A percentile compares a stretch with the other conserved stretches of the same genome.
These are phyloP conservation scores for Haberlea rhodopensis DNA, from an alignment of 257 asterid genomes.

Conservation along the genomic window DNA sequence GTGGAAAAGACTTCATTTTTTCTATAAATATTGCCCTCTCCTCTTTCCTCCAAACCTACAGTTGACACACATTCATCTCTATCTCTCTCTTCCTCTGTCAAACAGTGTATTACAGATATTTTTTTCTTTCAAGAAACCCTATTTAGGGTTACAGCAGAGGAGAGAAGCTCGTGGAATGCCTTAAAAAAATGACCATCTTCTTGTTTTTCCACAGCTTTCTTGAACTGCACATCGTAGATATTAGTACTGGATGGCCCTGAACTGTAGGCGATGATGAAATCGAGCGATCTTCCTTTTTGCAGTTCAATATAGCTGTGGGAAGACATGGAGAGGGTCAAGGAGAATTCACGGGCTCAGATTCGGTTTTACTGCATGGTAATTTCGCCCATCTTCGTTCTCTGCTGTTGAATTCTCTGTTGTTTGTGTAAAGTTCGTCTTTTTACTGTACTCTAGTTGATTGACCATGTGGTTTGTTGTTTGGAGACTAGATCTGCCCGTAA, in stretches of 20 bases:
- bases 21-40: constrained; percentile 39
- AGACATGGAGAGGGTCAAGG: constrained; percentile 24
- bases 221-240: constrained; percentile 42
- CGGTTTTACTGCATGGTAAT: not conserved
- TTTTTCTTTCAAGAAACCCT: constrained; percentile 13
- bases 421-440: no score
- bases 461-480: not conserved
- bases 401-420: not conserved
- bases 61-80: not conserved
- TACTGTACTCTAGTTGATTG: not conserved
- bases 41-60: constrained; percentile 23
- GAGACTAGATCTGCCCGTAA: not conserved
- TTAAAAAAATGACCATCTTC: constrained; percentile 32
- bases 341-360: not conserved
- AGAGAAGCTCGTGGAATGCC: not conserved
- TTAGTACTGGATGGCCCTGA: not conserved
- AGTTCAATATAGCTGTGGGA: constrained; percentile 66
- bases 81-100: not conserved
- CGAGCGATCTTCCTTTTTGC: not conserved
- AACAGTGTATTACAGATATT: not conserved
- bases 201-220: constrained; percentile 62
- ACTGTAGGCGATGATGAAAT: not conserved
- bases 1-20: constrained; percentile 29
- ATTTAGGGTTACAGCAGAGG: constrained; percentile 24
- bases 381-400: not conserved